Evolutionary conservation across 371 early-diverging fungal genomes (phyloP).

Genomic region (Mortierella sp.): DNA sequence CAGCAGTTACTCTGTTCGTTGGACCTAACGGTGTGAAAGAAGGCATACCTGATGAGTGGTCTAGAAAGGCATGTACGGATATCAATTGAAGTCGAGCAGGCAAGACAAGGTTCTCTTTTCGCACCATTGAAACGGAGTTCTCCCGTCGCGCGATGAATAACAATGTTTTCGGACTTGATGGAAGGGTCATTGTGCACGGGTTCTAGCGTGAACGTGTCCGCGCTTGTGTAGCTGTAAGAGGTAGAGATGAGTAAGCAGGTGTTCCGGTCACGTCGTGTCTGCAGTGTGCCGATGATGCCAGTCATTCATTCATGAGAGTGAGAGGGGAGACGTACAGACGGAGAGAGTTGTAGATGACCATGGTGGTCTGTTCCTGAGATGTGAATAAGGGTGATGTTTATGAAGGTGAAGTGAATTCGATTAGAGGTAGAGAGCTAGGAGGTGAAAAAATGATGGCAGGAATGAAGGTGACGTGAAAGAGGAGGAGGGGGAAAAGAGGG

Average conservation of each 20-base stretch:
- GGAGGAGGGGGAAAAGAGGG: conserved; percentile 9
- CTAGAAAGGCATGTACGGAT: too few species aligned
- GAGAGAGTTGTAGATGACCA: conserved; percentile 46
- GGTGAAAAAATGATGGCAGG: not conserved
- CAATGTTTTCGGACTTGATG: conserved; percentile 50
- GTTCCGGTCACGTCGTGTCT: not conserved
- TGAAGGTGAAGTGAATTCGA: not conserved
- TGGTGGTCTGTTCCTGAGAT: not conserved
- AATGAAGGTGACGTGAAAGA: not conserved
- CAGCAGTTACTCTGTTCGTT: conserved; percentile 25
- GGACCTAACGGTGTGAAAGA: conserved; percentile 16
- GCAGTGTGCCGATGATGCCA: not conserved
- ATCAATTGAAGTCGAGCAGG: not conserved
- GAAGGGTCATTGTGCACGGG: conserved; percentile 55
- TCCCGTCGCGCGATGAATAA: conserved; percentile 50
- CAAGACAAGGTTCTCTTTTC: not conserved
- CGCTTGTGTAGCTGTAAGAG: conserved; percentile 27
- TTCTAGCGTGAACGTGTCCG: conserved; percentile 43
- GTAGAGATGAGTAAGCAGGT: not conserved
- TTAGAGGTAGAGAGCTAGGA: not conserved
- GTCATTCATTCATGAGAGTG: not conserved
- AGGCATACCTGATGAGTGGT: not conserved
- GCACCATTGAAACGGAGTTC: conserved; percentile 47
- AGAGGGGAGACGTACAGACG: conserved; percentile 37
- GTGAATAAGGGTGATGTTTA: not conserved